These are phyloP conservation scores for Aspergillus pseudoglaucus DNA, from an alignment of 2,329 filamentous ascomycete species.

Conservation along the genomic window DNA sequence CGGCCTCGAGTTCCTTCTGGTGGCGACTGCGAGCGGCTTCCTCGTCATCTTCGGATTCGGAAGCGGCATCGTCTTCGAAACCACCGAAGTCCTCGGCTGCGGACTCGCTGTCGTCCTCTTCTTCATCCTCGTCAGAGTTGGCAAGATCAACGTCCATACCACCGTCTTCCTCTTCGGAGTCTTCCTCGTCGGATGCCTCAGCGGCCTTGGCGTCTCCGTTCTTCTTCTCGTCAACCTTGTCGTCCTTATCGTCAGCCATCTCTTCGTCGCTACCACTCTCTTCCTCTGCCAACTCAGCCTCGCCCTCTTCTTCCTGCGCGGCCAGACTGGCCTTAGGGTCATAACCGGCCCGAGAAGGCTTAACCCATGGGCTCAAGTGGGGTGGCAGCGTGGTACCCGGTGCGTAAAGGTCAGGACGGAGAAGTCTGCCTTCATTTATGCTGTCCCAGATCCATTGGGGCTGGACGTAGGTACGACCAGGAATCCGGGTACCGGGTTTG, in stretches of 20 bases:
- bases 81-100: slow-evolving; percentile 43
- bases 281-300: slow-evolving; percentile 67
- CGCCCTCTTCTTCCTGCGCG: slow-evolving; percentile 80
- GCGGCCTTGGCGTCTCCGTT: neutral
- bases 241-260: slow-evolving; percentile 27
- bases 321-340: slow-evolving; percentile 81
- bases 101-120: slow-evolving; percentile 43
- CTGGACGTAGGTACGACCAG: slow-evolving; percentile 88
- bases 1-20: slow-evolving; percentile 87
- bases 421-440: slow-evolving; percentile 82
- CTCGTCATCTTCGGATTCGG: slow-evolving; percentile 52
- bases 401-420: slow-evolving; percentile 79
- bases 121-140: slow-evolving; percentile 42
- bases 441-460: slow-evolving; percentile 99
- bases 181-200: slow-evolving; percentile 22
- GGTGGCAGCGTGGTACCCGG: slow-evolving; percentile 86
- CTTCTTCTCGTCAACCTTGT: slow-evolving; percentile 3
- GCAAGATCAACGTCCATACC: slow-evolving; percentile 46
- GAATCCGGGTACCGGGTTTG: slow-evolving; percentile 65
- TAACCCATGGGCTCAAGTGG: slow-evolving; percentile 93
- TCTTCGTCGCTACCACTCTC: slow-evolving; percentile 41
- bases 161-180: slow-evolving; percentile 40
- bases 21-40: slow-evolving; percentile 61
- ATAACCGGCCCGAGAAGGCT: slow-evolving; percentile 77
- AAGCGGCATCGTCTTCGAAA: slow-evolving; percentile 46